Conservation (phyloP, 2,329 filamentous ascomycete genomes). For the Xylaria sp. region DNA sequence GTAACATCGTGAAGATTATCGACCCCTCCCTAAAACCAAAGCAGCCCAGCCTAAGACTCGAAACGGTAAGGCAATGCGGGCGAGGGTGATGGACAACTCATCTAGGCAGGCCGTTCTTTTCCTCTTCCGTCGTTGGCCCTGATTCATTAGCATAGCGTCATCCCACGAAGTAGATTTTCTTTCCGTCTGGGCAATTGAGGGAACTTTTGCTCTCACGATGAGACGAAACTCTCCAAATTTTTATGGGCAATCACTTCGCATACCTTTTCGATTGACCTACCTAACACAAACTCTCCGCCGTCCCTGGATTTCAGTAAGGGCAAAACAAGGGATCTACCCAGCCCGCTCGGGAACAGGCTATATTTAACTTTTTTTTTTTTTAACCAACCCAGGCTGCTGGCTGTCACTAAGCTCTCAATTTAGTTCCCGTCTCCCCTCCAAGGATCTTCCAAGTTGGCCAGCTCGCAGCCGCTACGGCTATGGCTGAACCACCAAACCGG, state of each 20-base stretch:
- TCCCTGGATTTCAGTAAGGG: neutral
- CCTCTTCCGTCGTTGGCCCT: constrained; percentile 23
- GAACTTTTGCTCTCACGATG: neutral
- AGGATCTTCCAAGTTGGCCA: constrained; percentile 30
- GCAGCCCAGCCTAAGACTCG: constrained; percentile 19
- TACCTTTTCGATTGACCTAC: neutral
- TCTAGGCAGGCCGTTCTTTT: constrained; percentile 27
- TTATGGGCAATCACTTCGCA: neutral
- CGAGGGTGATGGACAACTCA: constrained; percentile 38
- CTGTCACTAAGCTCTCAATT: constrained; percentile 9
- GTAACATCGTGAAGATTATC: constrained; percentile 8
- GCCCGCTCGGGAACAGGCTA: constrained; percentile 9
- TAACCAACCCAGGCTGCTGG: neutral
- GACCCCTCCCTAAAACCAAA: constrained; percentile 19
- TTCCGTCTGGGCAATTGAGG: constrained; percentile 7
- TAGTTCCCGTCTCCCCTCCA: constrained; percentile 32
- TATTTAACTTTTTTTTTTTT: neutral
- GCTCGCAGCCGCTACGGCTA: neutral
- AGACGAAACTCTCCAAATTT: neutral
- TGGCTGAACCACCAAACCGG: constrained; percentile 15
- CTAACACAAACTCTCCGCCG: neutral
- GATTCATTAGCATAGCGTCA: constrained; percentile 1
- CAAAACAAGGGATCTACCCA: constrained; percentile 1
- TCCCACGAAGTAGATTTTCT: constrained; percentile 6
- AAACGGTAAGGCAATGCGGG: constrained; percentile 35